Percentiles rank a stretch among this genome's conserved stretches.
Conservation (phyloP, 768 basidiomycete genomes). For the Hortiboletus campestris region DNA sequence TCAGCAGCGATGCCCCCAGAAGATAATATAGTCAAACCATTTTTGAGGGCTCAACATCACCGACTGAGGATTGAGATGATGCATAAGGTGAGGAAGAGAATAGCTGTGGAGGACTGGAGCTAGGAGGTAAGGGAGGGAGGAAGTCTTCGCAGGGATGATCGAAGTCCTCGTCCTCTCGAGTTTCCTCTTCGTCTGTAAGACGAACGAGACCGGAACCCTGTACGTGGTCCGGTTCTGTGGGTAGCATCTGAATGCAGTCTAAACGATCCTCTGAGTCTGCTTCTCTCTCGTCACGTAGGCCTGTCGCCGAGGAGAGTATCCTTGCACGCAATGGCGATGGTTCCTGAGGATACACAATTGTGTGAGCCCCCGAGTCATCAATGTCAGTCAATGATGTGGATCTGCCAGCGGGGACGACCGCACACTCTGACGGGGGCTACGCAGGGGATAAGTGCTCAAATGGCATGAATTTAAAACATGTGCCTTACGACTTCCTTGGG, state of each 20-base stretch:
- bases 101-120: conserved; percentile 47
- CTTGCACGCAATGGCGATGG: background rate
- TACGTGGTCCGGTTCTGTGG: background rate
- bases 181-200: conserved; percentile 2
- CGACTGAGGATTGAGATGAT: conserved; percentile 32
- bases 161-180: conserved; percentile 1
- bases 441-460: conserved; percentile 1
- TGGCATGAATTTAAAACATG: background rate
- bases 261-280: background rate
- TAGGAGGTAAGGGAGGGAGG: conserved; percentile 34
- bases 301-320: background rate
- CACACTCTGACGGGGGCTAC: background rate
- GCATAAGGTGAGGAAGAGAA: conserved; percentile 44
- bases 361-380: background rate
- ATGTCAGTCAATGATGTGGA: background rate
- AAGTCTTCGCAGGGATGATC: conserved; percentile 7
- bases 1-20: background rate
- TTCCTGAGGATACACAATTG: background rate
- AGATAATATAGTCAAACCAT: conserved; percentile 13
- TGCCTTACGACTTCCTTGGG: conserved; percentile 14
- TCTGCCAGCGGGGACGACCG: background rate
- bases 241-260: background rate
- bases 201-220: background rate
- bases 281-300: background rate
- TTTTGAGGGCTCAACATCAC: conserved; percentile 5